phyloP scores from a whole-genome alignment of 768 basidiomycete species.

The Mrakia gelida region DNA sequence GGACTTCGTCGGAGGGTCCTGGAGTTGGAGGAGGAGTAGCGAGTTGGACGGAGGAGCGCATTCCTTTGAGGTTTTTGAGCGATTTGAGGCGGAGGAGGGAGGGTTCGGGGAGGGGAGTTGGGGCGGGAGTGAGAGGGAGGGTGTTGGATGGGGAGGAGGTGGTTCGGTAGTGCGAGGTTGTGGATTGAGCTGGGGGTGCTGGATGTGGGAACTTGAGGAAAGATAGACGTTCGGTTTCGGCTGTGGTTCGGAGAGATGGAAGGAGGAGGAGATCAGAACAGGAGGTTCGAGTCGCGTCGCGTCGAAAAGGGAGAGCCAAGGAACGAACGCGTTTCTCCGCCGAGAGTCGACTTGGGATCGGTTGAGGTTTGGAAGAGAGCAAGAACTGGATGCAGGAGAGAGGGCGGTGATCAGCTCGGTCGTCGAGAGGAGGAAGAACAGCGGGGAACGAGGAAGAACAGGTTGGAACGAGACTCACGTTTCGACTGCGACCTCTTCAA shows the following conservation, averaged over 20 bases:
- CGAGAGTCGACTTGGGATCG: slow-evolving; percentile 6
- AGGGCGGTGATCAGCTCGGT: neutral
- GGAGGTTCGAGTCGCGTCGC: neutral
- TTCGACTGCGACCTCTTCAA: slow-evolving; percentile 18
- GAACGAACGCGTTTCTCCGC: neutral
- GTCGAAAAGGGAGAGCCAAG: neutral
- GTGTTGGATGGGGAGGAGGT: neutral
- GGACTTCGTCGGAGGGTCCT: neutral
- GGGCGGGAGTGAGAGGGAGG: neutral
- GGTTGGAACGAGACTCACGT: neutral
- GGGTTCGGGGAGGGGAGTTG: neutral
- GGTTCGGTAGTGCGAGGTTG: neutral
- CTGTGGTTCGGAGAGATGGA: neutral
- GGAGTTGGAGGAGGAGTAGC: neutral
- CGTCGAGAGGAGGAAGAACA: neutral
- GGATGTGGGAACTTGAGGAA: slow-evolving; percentile 30
- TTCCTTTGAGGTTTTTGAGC: neutral
- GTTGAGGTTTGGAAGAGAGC: slow-evolving; percentile 16
- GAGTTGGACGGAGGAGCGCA: neutral
- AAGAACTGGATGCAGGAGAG: neutral
- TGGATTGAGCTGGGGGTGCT: neutral
- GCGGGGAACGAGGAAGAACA: neutral
- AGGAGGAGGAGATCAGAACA: neutral
- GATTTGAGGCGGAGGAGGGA: neutral
- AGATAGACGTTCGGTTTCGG: slow-evolving; percentile 23